A percentile compares a stretch with the other conserved stretches of the same genome.
Conservation (phyloP, 352 stramenopile genomes). For the Pythium insidiosum region DNA sequence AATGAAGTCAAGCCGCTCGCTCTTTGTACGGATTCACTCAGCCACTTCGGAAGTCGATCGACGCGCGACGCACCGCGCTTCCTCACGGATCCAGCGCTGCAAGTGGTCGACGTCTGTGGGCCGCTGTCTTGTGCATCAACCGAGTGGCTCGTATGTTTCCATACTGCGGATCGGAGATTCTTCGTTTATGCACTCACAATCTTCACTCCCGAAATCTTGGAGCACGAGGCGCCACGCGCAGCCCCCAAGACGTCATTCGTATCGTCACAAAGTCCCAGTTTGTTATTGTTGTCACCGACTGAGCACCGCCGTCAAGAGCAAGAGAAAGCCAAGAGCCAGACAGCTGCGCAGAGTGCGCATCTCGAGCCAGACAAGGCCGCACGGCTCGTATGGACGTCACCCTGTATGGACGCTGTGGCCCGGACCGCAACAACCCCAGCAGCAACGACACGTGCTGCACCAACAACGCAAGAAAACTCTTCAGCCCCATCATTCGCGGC, state of each 20-base stretch:
- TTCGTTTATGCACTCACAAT: conserved; percentile 46
- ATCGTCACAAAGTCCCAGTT: too few relatives aligned
- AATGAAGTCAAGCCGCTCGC: conserved; percentile 72
- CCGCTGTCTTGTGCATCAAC: conserved; percentile 8
- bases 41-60: not conserved
- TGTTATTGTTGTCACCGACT: conserved; percentile 12
- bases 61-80: conserved; percentile 9
- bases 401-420: conserved; percentile 5
- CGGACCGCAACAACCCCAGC: not conserved
- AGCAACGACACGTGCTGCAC: too few relatives aligned
- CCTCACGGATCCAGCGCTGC: conserved; percentile 41
- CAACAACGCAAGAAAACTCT: too few relatives aligned
- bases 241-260: conserved; percentile 7
- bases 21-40: not conserved
- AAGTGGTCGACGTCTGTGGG: conserved; percentile 26
- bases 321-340: conserved; percentile 11
- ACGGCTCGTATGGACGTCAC: conserved; percentile 14
- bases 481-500: too few relatives aligned
- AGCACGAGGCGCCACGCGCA: not conserved
- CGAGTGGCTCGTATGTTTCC: conserved; percentile 30
- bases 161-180: conserved; percentile 39
- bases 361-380: conserved; percentile 11
- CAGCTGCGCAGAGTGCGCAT: conserved; percentile 11
- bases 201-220: not conserved
- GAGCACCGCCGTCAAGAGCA: conserved; percentile 16